Conservation (phyloP, 1,139 yeast genomes). For the Hansenula anomala region DNA sequence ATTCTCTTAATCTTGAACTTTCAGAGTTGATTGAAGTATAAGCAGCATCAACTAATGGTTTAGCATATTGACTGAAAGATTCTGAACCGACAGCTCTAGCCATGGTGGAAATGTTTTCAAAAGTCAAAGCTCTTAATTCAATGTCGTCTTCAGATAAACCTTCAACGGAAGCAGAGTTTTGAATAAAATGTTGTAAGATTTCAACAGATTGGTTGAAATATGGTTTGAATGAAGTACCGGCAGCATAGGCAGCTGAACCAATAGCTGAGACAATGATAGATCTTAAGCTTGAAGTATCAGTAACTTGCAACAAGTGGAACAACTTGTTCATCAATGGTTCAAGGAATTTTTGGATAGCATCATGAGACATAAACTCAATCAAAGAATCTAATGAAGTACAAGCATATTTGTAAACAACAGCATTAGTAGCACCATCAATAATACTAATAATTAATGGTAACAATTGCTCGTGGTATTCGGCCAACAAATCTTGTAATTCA, state of each 20-base stretch:
- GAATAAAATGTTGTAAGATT: slow-evolving; percentile 75
- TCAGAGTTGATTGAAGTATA: slow-evolving; percentile 73
- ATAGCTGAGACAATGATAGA: slow-evolving; percentile 92
- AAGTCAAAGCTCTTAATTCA: slow-evolving; percentile 84
- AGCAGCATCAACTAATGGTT: slow-evolving; percentile 87
- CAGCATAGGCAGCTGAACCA: slow-evolving; percentile 95
- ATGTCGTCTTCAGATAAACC: slow-evolving; percentile 76
- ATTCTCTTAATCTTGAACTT: slow-evolving; percentile 84
- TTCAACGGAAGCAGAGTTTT: slow-evolving; percentile 57
- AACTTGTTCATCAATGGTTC: slow-evolving; percentile 89
- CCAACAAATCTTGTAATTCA: slow-evolving; percentile 80
- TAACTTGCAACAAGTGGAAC: slow-evolving; percentile 69
- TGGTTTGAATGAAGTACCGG: slow-evolving; percentile 84
- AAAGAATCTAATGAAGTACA: slow-evolving; percentile 89
- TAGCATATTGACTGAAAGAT: slow-evolving; percentile 78
- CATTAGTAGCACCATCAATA: slow-evolving; percentile 80
- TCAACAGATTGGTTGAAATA: slow-evolving; percentile 79
- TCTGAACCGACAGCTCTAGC: slow-evolving; percentile 96
- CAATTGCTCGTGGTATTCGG: slow-evolving; percentile 75
- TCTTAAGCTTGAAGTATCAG: slow-evolving; percentile 62
- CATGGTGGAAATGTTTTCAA: slow-evolving; percentile 91
- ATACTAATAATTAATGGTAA: slow-evolving; percentile 84
- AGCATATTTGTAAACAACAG: slow-evolving; percentile 85
- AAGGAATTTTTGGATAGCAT: slow-evolving; percentile 75
- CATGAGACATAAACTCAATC: slow-evolving; percentile 86